These are phyloP conservation scores for Stenogyne calaminthoides DNA, from an alignment of 305 asterid species.

Conservation along the genomic window DNA sequence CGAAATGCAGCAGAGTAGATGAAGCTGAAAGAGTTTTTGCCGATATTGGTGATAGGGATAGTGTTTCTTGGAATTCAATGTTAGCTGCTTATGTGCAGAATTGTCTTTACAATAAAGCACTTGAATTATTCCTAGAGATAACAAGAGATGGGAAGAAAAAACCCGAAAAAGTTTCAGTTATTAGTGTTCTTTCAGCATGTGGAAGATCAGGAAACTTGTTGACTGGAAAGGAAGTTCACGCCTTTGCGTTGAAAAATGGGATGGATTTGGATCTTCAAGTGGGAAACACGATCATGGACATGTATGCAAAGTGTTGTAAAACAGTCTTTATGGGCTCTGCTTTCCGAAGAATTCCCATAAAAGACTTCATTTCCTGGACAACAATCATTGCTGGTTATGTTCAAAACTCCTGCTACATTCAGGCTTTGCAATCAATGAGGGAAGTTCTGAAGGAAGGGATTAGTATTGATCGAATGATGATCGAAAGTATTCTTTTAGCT, in stretches of 20 bases:
- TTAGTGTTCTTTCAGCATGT: slow-evolving; percentile 65
- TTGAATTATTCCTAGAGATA: slow-evolving; percentile 49
- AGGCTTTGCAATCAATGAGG: slow-evolving; percentile 54
- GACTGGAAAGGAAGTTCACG: slow-evolving; percentile 75
- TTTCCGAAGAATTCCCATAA: slow-evolving; percentile 51
- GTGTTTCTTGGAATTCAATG: slow-evolving; percentile 81
- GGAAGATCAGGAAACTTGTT: slow-evolving; percentile 57
- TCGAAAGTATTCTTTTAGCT: slow-evolving; percentile 72
- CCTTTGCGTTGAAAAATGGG: slow-evolving; percentile 62
- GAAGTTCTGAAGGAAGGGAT: slow-evolving; percentile 41
- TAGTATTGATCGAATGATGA: slow-evolving; percentile 56
- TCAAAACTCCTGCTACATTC: slow-evolving; percentile 45
- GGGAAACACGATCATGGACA: slow-evolving; percentile 72
- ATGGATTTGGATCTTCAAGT: slow-evolving; percentile 65
- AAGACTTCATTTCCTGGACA: slow-evolving; percentile 78
- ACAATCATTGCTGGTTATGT: slow-evolving; percentile 72
- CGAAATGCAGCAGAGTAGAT: slow-evolving; percentile 50
- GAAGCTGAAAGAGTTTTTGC: slow-evolving; percentile 63
- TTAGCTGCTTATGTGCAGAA: slow-evolving; percentile 69
- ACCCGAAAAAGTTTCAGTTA: slow-evolving; percentile 64
- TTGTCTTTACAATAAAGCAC: slow-evolving; percentile 50
- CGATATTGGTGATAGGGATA: slow-evolving; percentile 52
- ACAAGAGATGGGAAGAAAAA: slow-evolving; percentile 36
- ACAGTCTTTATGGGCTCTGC: slow-evolving; percentile 56
- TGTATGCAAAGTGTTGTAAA: slow-evolving; percentile 88